phyloP scores from a whole-genome alignment of 2,329 filamentous ascomycete species.

The Diaporthe sp. region DNA sequence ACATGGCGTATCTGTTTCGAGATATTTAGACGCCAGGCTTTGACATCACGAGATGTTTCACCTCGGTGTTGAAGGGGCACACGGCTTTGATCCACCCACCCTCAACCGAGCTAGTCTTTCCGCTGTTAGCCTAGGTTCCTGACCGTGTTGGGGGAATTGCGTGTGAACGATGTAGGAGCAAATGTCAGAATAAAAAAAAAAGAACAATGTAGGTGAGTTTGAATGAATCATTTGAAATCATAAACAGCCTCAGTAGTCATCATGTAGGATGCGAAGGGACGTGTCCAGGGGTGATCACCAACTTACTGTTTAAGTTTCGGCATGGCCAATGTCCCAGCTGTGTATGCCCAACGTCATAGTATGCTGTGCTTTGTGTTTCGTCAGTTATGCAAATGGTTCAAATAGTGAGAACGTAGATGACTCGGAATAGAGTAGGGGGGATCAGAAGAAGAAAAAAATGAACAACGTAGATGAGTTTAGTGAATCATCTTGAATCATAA shows the following conservation, averaged over 20 bases:
- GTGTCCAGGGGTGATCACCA: background rate
- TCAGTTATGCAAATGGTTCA: background rate
- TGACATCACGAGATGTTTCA: background rate
- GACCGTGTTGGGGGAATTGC: background rate
- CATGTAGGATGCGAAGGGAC: background rate
- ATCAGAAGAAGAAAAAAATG: slow-evolving; percentile 42
- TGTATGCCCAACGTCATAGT: background rate
- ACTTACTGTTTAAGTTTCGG: background rate
- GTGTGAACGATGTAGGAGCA: background rate
- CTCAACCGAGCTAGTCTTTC: background rate
- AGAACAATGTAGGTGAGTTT: slow-evolving; percentile 36
- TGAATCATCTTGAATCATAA: slow-evolving; percentile 56
- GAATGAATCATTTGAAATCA: slow-evolving; percentile 34
- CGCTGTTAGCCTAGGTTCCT: background rate
- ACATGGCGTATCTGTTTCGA: background rate
- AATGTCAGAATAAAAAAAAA: slow-evolving; percentile 13
- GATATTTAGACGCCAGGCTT: background rate
- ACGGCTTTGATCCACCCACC: background rate
- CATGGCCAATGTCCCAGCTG: background rate
- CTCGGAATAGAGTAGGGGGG: background rate
- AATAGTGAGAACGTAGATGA: no score
- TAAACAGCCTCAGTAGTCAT: slow-evolving; percentile 36
- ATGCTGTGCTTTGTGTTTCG: background rate
- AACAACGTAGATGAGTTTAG: slow-evolving; percentile 45
- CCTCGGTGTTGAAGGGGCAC: background rate